Percentiles rank a stretch among this genome's conserved stretches.
Conservation (phyloP, 2,329 filamentous ascomycete genomes). For the Shiraia bambusicola region DNA sequence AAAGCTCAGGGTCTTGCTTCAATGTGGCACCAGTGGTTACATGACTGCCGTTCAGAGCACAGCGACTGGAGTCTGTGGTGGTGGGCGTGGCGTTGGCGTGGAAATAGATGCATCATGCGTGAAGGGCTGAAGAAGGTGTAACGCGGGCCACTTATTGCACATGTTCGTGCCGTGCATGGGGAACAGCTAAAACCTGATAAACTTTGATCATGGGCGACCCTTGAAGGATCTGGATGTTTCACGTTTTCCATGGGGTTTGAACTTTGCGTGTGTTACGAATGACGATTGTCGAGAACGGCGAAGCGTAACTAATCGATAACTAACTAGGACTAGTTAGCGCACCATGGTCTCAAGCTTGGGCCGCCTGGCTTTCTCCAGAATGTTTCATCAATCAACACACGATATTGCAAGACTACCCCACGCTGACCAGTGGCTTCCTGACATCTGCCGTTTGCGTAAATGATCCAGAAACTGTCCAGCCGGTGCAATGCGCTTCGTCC, state of each 20-base stretch:
- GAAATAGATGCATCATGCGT: too few species aligned
- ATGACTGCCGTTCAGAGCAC: conserved; percentile 14
- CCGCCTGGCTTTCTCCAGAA: conserved; percentile 11
- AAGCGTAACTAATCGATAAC: background rate
- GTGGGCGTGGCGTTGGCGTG: conserved; percentile 8
- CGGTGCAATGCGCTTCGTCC: conserved; percentile 26
- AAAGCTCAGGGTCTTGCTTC: conserved; percentile 16
- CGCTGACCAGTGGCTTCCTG: conserved; percentile 20
- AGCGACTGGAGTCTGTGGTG: conserved; percentile 25
- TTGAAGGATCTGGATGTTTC: conserved; percentile 16
- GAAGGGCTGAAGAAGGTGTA: conserved; percentile 4
- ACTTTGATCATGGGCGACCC: conserved; percentile 1
- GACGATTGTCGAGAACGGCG: conserved; percentile 13
- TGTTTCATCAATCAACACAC: conserved; percentile 12
- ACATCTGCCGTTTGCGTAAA: conserved; percentile 26
- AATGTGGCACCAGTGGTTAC: conserved; percentile 14
- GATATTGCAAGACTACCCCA: conserved; percentile 15
- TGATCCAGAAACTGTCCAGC: conserved; percentile 29
- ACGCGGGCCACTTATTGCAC: too few species aligned
- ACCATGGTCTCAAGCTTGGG: conserved; percentile 7
- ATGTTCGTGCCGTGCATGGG: too few species aligned
- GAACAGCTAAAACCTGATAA: too few species aligned
- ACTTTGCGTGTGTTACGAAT: conserved; percentile 7
- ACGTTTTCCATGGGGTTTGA: conserved; percentile 15
- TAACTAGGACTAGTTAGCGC: conserved; percentile 12